Evolutionary conservation across 192 early-diverging fungal species (phyloP), one percentile per base, ranked within the genome.

Genomic region (Coemansia sp.): DNA sequence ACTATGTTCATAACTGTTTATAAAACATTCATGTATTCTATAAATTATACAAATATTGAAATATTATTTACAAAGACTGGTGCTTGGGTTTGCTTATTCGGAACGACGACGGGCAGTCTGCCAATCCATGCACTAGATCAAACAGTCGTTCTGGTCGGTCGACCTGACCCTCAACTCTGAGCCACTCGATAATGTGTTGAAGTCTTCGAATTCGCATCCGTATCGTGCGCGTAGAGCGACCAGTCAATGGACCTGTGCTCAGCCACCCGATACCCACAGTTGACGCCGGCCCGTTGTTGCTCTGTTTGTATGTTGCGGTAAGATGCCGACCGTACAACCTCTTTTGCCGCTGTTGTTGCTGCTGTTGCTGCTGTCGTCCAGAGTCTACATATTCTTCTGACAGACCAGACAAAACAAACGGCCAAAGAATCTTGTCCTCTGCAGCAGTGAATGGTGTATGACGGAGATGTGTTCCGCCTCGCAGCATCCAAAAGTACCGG

Each of bases 401-500:
- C 27, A 30, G 27, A 30, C 27, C 2, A 30, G 2, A 2, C 7
- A 53, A 42, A 19, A 71, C 52, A 25, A 69, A 49, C n/a, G 61
- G 61, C 67, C 67, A 69, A 2, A 69, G 23, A 51, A 43, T 27
- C 46, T 30, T 24, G 56, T 69, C 67, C 24, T 69, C 67, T n/a
- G 52, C 43, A 25, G 9, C 17, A 5, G 56, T 57, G 23, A 63
- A 69, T 18, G 61, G 67, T 15, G 60, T 45, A 56, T 51, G 60
- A 22, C 53, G 51, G n/a, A 69, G 51, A 38, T 69, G 67, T 19
- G 50, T 42, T 30, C 67, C 57, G 24, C 57, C 43, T 13, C 23
- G 34, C 48, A 62, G 59, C 21, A 43, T 48, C 61, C 67, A 72
- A 44, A 59, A 41, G 15, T n/a, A 11, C 2, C 19, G 41, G 39